phyloP scores from a whole-genome alignment of 2,329 filamentous ascomycete genomes.

The Dactylellina sp. region DNA sequence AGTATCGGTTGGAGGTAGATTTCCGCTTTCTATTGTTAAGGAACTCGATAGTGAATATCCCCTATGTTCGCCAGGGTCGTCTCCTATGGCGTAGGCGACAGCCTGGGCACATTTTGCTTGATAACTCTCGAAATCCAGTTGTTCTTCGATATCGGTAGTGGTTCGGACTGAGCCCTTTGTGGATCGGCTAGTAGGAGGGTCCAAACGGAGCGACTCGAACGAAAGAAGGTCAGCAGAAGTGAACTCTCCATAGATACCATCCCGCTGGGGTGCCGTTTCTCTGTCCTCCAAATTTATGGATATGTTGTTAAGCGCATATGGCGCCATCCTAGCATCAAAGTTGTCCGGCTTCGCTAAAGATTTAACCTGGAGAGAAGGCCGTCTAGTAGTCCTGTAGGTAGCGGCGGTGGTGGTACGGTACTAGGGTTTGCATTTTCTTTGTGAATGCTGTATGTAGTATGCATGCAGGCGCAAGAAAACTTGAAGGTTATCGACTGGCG shows the following conservation, averaged over 20 bases:
- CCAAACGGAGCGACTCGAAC: background rate
- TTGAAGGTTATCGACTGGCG: too few species aligned
- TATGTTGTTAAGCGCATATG: background rate
- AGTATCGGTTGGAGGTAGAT: background rate
- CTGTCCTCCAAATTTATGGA: background rate
- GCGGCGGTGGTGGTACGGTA: too few species aligned
- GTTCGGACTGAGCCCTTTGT: conserved; percentile 1
- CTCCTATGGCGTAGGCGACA: conserved; percentile 7
- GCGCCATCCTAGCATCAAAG: background rate
- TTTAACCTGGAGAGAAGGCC: too few species aligned
- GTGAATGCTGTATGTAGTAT: too few species aligned
- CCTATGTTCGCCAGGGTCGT: conserved; percentile 1
- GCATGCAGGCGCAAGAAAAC: too few species aligned
- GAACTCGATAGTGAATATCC: background rate
- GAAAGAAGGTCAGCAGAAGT: background rate
- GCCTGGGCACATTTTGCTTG: background rate
- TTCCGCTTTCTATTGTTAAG: background rate
- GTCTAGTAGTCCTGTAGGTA: too few species aligned
- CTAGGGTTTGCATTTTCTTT: too few species aligned
- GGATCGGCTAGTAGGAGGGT: background rate
- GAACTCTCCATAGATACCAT: conserved; percentile 2
- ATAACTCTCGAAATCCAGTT: conserved; percentile 6
- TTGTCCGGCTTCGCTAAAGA: too few species aligned
- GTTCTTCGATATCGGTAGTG: conserved; percentile 2
- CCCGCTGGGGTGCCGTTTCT: background rate